Percentiles rank a stretch among this genome's conserved stretches.
Evolutionary conservation across 805 yeast genomes (phyloP).

Genomic region (Myxozyma neotropica): DNA sequence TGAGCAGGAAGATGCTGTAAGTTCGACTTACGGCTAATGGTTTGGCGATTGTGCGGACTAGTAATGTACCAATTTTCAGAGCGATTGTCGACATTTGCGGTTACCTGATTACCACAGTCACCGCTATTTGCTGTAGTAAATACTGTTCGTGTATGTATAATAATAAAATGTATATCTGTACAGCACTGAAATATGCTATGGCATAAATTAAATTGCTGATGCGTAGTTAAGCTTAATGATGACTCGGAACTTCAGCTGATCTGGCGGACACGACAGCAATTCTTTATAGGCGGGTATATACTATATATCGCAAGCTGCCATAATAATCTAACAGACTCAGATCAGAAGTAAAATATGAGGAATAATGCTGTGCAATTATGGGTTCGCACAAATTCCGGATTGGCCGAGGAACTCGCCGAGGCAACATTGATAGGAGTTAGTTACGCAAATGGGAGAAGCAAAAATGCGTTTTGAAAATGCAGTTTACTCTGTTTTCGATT

Average conservation of each 20-base stretch:
- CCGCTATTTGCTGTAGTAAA: not conserved
- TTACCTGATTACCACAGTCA: not conserved
- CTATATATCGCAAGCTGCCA: no score
- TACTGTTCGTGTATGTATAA: not conserved
- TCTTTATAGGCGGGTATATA: no score
- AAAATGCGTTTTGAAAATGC: not conserved
- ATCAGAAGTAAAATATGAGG: no score
- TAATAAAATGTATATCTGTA: no score
- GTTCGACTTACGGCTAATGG: slow-evolving; percentile 61
- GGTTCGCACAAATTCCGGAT: not conserved
- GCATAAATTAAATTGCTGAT: no score
- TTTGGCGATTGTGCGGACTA: slow-evolving; percentile 74
- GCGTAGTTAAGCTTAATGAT: no score
- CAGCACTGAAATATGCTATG: no score
- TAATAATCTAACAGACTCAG: no score
- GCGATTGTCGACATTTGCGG: slow-evolving; percentile 73
- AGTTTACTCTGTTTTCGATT: not conserved
- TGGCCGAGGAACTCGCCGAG: not conserved
- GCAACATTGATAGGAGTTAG: not conserved
- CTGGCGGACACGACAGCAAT: no score
- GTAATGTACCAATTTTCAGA: slow-evolving; percentile 68
- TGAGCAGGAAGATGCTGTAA: not conserved
- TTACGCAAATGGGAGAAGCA: not conserved
- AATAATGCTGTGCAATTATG: not conserved
- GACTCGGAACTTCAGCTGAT: no score